Evolutionary conservation across 306 rosid species (phyloP).

Genomic region (Lupinus albus): DNA sequence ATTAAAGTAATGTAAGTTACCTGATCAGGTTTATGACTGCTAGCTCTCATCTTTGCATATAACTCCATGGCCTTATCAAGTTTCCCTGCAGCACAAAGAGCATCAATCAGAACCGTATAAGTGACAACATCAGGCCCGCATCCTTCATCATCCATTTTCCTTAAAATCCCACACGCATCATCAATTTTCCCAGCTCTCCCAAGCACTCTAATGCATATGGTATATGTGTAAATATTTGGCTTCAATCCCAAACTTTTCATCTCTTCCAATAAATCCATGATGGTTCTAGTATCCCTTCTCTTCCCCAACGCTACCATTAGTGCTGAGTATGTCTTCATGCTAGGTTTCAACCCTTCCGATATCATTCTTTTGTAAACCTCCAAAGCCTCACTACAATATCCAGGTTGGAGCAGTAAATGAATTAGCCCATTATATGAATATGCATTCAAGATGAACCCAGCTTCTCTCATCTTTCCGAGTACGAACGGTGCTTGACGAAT

Average conservation of each 20-base stretch:
- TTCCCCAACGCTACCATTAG: conserved; percentile 87
- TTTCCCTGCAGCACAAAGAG: conserved; percentile 76
- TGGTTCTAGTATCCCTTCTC: conserved; percentile 74
- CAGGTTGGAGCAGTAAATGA: conserved; percentile 71
- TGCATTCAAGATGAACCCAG: conserved; percentile 80
- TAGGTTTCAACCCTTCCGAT: conserved; percentile 76
- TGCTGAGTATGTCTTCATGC: conserved; percentile 91
- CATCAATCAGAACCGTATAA: conserved; percentile 88
- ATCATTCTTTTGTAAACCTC: conserved; percentile 72
- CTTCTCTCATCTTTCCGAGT: conserved; percentile 64
- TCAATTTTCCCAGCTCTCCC: conserved; percentile 86
- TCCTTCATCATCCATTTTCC: conserved; percentile 84
- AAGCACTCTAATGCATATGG: conserved; percentile 88
- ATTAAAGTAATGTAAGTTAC: conserved; percentile 81
- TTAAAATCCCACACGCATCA: conserved; percentile 70
- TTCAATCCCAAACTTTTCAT: conserved; percentile 80
- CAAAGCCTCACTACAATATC: conserved; percentile 70
- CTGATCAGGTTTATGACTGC: conserved; percentile 79
- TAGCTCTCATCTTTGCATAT: conserved; percentile 66
- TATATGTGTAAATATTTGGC: conserved; percentile 88
- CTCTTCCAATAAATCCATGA: conserved; percentile 75
- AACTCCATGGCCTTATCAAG: conserved; percentile 71
- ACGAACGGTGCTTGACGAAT: conserved; percentile 66
- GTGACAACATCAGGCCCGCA: conserved; percentile 92
- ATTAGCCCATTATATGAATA: conserved; percentile 92